Base-by-base conservation (phyloP, 495 filamentous ascomycete genomes). In the Podospora australis region DNA sequence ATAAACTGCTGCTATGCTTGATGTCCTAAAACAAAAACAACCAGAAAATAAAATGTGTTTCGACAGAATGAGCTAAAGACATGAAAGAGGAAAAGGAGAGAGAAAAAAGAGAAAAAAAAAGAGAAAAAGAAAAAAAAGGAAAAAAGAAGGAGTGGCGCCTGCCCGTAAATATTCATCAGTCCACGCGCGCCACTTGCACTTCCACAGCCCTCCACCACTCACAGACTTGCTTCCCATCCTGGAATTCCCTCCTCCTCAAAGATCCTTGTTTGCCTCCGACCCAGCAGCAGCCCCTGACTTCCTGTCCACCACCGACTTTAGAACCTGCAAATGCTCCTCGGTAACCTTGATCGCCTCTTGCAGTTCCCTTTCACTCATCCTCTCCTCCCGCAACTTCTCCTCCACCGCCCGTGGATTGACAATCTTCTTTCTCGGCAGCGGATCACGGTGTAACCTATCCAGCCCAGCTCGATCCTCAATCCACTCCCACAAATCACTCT, bases 401-500 rank as follows among this genome's bases (percentile, higher is more conserved):
- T 72, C 63, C 22, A 77, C 68, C 21, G 65, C 69, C 26, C 69
- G 59, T 9, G 67, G 73, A 52, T 81, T 71, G 11, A 72, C 60
- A 5, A 49, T 60, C 39, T 56, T 49, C 57, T 65, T 69, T 36
- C 67, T 65, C 54, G 49, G 56, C 34, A 58, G 57, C 21, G 60
- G 63, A 11, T 61, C 73, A 66, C 8, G 48, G 53, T 36, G 70
- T 49, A 87, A 66, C n/a, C 79, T 75, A 44, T 88, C 82, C 63
- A 90, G 71, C 4, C 86, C 87, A 1, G 87, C 81, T 10, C 92
- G 73, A 48, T 96, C 86, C 56, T 99, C 92, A 9, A 99, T 70
- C 92, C 92, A 99, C 42, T 86, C 82, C 94, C 94, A 99, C 7
- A 98, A 70, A 46, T 90, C 88, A 55, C 80, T 87, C 61, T 98